Percentiles rank a stretch among this genome's conserved stretches.
Evolutionary conservation across 83 land plant genomes (phyloP).

Genomic region (Picea engelmannii): DNA sequence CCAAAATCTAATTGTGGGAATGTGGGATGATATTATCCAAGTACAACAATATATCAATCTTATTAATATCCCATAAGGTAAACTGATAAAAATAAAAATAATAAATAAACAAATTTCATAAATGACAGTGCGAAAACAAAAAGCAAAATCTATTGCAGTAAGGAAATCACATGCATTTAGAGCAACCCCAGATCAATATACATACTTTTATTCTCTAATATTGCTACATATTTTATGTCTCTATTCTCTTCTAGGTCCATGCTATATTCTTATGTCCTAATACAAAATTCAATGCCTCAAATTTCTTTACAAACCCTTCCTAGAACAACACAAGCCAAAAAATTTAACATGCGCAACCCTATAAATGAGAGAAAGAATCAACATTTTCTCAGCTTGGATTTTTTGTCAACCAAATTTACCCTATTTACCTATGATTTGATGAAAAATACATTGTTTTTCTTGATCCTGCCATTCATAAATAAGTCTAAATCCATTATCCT

Average conservation of each 20-base stretch:
- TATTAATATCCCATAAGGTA: too few relatives aligned
- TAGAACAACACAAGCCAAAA: background rate
- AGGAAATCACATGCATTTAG: too few relatives aligned
- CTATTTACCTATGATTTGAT: conserved; percentile 1
- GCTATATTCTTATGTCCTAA: background rate
- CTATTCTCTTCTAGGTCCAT: background rate
- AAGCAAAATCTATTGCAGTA: too few relatives aligned
- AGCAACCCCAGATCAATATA: too few relatives aligned
- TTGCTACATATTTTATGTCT: background rate
- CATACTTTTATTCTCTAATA: conserved; percentile 4
- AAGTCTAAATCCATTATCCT: background rate
- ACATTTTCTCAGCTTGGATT: background rate
- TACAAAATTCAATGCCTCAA: background rate
- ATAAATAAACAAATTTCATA: too few relatives aligned
- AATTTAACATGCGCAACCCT: background rate
- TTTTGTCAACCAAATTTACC: background rate
- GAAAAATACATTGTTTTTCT: background rate
- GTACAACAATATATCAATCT: too few relatives aligned
- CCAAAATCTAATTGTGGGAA: too few relatives aligned
- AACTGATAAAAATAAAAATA: too few relatives aligned
- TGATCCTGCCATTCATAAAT: conserved; percentile 7
- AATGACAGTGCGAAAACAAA: too few relatives aligned
- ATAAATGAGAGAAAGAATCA: background rate
- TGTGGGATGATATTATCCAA: too few relatives aligned
- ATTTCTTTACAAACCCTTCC: background rate